Evolutionary conservation across 352 stramenopile species (phyloP).

Genomic region (Globisporangium irregulare): DNA sequence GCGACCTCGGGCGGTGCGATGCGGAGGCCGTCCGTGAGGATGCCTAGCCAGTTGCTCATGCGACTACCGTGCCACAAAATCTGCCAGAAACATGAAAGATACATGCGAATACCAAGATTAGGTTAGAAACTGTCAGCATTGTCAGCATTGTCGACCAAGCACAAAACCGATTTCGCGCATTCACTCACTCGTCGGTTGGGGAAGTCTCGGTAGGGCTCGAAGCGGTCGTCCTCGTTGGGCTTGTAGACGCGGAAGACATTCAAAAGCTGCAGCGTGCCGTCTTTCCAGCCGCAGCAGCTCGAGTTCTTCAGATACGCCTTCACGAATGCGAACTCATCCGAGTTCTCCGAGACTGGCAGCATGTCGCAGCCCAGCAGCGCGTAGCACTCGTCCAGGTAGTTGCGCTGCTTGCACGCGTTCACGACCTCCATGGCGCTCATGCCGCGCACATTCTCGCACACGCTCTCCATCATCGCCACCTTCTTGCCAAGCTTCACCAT

Average conservation of each 20-base stretch:
- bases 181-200: slow-evolving; percentile 49
- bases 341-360: slow-evolving; percentile 35
- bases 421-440: slow-evolving; percentile 37
- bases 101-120: slow-evolving; percentile 3
- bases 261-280: slow-evolving; percentile 49
- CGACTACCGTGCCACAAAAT: slow-evolving; percentile 88
- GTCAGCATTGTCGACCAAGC: background rate
- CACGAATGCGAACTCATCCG: slow-evolving; percentile 54
- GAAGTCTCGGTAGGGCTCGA: slow-evolving; percentile 43
- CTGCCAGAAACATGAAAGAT: slow-evolving; percentile 26
- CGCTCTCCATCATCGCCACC: slow-evolving; percentile 51
- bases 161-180: background rate
- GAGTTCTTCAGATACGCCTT: slow-evolving; percentile 71
- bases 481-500: slow-evolving; percentile 68
- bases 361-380: slow-evolving; percentile 48
- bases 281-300: slow-evolving; percentile 59
- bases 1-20: slow-evolving; percentile 78
- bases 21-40: slow-evolving; percentile 73
- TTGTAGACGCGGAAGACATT: slow-evolving; percentile 67
- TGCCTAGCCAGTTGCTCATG: slow-evolving; percentile 81
- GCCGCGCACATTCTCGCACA: slow-evolving; percentile 40
- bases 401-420: slow-evolving; percentile 35
- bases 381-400: slow-evolving; percentile 68
- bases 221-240: slow-evolving; percentile 41
- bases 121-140: background rate